These are phyloP conservation scores for Sphaerosporella brunnea DNA, from an alignment of 495 filamentous ascomycete genomes.

Conservation along the genomic window DNA sequence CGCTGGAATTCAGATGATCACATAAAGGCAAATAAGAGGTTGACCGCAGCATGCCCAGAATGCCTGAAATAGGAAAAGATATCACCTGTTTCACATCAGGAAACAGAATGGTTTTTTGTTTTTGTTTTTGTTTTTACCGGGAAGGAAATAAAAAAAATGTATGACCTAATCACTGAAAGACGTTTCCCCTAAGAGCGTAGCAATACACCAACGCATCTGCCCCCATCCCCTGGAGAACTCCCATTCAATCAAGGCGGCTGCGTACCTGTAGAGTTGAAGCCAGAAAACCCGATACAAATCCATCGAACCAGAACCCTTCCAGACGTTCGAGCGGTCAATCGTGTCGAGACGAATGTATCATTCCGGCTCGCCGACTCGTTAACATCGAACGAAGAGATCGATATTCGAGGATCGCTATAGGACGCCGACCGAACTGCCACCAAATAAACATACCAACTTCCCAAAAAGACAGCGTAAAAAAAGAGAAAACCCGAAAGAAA, in stretches of 20 bases:
- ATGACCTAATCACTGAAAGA: no score
- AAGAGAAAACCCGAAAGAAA: not conserved
- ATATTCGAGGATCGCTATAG: no score
- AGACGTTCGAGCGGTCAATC: conserved; percentile 17
- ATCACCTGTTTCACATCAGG: no score
- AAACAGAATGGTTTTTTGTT: no score
- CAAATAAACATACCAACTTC: conserved; percentile 25
- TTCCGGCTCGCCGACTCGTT: conserved; percentile 23
- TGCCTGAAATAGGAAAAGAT: no score
- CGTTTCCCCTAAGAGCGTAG: no score
- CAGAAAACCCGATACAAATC: not conserved
- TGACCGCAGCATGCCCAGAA: no score
- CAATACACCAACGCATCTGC: not conserved
- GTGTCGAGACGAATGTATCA: no score
- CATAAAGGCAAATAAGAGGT: no score
- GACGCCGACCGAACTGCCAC: conserved; percentile 21
- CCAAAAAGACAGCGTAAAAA: conserved; percentile 7
- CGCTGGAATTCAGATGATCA: no score
- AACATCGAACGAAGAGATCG: conserved; percentile 4
- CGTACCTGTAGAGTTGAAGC: not conserved
- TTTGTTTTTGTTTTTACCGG: no score
- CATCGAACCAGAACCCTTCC: not conserved
- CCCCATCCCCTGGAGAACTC: not conserved
- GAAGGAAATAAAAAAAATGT: no score
- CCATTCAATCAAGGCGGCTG: not conserved